Base-by-base conservation (phyloP, 2,329 filamentous ascomycete species). In the Nakataea oryzae region DNA sequence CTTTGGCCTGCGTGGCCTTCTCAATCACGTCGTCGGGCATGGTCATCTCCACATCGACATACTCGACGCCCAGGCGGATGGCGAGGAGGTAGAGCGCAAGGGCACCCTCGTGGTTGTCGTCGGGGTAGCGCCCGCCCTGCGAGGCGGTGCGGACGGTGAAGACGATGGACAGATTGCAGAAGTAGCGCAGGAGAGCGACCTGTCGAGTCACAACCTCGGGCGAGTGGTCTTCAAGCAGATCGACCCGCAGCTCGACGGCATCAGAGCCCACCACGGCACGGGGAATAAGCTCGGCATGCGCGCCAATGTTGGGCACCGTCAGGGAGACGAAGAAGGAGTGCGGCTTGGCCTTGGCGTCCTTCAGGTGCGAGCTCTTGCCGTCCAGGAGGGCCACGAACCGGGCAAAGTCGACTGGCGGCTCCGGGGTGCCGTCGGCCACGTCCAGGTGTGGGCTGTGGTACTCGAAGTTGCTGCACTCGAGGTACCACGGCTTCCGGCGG, bases 291-390 rank as follows among this genome's bases (percentile, higher is more conserved):
- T 86, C 79, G 11, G 85, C 72, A 32, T 87, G 84, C 26, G 83
- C 77, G 13, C 82, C 78, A 21, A 97, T 77, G 67, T 90, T 84
- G 1, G 93, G 90, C 60, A 95, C 79, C 0, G 95, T 97, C 58
- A 99, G 77, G 11, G 93, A 93, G 27, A 97, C 90, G 69, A 99
- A 99, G 79, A 96, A 97, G 26, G 90, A 95, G 59, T 90, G 85
- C 67, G 85, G 84, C 74, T 87, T 88, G 70, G 79, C 82, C 67
- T 87, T 81, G 47, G 81, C 75, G 55, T 81, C 75, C 55, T 80
- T 75, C 54, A 84, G 75, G 66, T 81, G 91, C 66, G 67, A 73
- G 8, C 56, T 58, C 29, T 54, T 26, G 74, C 79, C 79, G 73
- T 76, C 76, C 63, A 93, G 85, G 41, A 88, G 79, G 54, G 81